phyloP scores from a whole-genome alignment of 805 yeast species.

The Starmerella cellae region DNA sequence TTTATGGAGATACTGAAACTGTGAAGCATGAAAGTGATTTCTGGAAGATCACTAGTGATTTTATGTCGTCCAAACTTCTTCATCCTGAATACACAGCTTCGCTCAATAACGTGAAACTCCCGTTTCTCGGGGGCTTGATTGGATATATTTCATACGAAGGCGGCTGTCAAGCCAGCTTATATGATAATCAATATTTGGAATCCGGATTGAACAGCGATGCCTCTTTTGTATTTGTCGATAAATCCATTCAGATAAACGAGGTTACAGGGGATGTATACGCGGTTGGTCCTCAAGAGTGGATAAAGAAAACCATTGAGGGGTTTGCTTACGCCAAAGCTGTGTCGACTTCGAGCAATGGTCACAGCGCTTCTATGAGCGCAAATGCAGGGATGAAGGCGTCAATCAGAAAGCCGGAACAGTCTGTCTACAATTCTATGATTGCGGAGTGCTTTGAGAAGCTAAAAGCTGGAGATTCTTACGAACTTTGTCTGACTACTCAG shows the following conservation, averaged over 20 bases:
- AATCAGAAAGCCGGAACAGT: conserved; percentile 4
- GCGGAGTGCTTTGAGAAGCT: conserved; percentile 51
- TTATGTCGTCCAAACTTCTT: conserved; percentile 18
- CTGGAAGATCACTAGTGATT: conserved; percentile 11
- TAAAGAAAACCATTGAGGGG: neutral
- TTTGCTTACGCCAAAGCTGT: too few relatives aligned
- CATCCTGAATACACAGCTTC: conserved; percentile 19
- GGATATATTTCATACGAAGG: conserved; percentile 85
- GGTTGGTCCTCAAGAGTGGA: conserved; percentile 14
- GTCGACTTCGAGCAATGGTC: neutral
- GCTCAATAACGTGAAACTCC: conserved; percentile 31
- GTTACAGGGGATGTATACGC: neutral
- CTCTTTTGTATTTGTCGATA: conserved; percentile 19
- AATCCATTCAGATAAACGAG: conserved; percentile 14
- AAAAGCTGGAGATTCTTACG: conserved; percentile 80
- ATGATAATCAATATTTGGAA: conserved; percentile 1
- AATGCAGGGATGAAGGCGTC: neutral
- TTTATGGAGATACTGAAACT: neutral
- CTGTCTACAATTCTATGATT: conserved; percentile 43
- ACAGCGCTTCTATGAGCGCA: too few relatives aligned
- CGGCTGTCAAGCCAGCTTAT: conserved; percentile 27
- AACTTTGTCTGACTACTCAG: conserved; percentile 74
- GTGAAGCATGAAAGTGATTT: conserved; percentile 2
- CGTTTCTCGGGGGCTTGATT: conserved; percentile 82
- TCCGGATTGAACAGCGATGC: conserved; percentile 18